phyloP scores from a whole-genome alignment of 1,284 basidiomycete genomes.

The Trametes pubescens region DNA sequence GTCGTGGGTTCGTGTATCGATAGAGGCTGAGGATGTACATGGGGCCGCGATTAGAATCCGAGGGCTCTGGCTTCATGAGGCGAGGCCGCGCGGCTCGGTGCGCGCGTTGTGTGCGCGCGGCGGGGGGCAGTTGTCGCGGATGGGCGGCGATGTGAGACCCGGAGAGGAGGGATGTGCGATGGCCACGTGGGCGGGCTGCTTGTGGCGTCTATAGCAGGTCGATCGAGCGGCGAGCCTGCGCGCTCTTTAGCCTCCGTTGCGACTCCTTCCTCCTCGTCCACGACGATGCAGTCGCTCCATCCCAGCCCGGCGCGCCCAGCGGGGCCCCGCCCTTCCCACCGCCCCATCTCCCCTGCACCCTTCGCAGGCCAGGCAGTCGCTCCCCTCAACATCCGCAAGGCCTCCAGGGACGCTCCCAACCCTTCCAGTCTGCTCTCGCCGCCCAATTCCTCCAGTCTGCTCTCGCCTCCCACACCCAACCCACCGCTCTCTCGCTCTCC shows the following conservation, averaged over 20 bases:
- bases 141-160: conserved; percentile 31
- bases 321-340: conserved; percentile 61
- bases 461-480: conserved; percentile 31
- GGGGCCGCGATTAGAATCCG: conserved; percentile 18
- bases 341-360: conserved; percentile 57
- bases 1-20: conserved; percentile 25
- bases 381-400: conserved; percentile 54
- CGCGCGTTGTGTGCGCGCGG: conserved; percentile 5
- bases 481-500: conserved; percentile 35
- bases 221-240: conserved; percentile 16
- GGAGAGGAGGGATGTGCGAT: conserved; percentile 10
- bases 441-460: conserved; percentile 38
- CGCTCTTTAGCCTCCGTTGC: conserved; percentile 23
- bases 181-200: conserved; percentile 30
- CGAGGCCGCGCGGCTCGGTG: too few species aligned
- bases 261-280: conserved; percentile 25
- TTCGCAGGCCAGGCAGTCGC: conserved; percentile 45
- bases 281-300: conserved; percentile 47
- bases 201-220: conserved; percentile 27
- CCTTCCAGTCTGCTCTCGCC: conserved; percentile 36
- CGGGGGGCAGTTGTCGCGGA: conserved; percentile 3
- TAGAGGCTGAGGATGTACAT: conserved; percentile 13
- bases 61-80: conserved; percentile 7
- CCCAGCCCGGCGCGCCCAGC: conserved; percentile 54
- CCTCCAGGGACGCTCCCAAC: conserved; percentile 39